Base-by-base conservation (phyloP, 106 monocot species). In the Dioscorea alata region DNA sequence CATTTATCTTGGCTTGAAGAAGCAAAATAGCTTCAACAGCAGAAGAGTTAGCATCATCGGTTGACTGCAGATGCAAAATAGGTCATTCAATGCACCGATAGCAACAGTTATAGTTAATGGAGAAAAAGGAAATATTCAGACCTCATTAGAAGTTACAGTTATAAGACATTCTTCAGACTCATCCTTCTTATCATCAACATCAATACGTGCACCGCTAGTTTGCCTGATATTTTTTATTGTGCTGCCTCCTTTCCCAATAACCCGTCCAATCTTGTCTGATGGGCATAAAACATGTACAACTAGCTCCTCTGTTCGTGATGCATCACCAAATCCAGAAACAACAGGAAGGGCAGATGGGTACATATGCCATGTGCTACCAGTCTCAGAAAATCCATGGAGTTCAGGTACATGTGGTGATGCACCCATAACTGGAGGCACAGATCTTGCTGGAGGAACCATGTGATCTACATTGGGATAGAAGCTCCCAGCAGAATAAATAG, bases 181-280 rank as follows among this genome's bases (percentile, higher is more conserved):
- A 57, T 79, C 77, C 70, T 89, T 92, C 63, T 64, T 79, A 70
- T 97, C 92, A 82, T 97, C 96, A 65, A 97, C 88, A 77, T 92
- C 92, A 71, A 97, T 62, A 48, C 78, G 72, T 31, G 96, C 86
- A 74, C 92, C 92, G 77, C 81, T 97, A 20, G 76, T 49, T 67
- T 92, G 84, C 67, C 96, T 81, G 69, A 97, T 66, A 76, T 32
- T 80, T 79, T 85, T 97, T 15, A 97, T 86, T 14, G 86, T 78
- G 50, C 78, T 84, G 24, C 96, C 96, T 31, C 86, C 91, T 66
- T 89, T 97, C 22, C 96, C 96, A 74, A 97, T 97, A 63, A 97
- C 96, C 63, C 92, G 86, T 24, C 96, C 96, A 60, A 97, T 92
- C 72, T 84, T 86, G 63, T 84, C 84, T 60, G 82, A 78, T 56